Evolutionary conservation across 2,329 filamentous ascomycete genomes (phyloP).

Genomic region (Calonectria honghensis): DNA sequence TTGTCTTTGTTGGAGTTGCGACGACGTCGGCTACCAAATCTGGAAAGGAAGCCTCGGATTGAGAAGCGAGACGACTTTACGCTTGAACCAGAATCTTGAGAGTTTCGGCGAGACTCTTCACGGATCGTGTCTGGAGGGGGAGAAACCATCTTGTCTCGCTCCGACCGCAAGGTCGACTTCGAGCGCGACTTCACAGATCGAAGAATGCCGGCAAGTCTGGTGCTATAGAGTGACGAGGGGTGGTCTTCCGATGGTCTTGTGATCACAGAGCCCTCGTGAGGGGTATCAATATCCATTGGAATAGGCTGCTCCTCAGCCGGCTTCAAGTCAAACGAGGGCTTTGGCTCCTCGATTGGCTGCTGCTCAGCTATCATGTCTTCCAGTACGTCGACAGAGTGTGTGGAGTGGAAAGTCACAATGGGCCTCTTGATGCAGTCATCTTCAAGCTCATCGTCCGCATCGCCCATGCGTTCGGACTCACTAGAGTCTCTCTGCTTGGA

Average conservation of each 20-base stretch:
- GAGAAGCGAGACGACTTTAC: conserved; percentile 67
- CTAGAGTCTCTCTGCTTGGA: conserved; percentile 66
- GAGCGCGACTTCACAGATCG: conserved; percentile 69
- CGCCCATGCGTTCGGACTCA: conserved; percentile 51
- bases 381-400: conserved; percentile 56
- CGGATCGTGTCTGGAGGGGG: conserved; percentile 64
- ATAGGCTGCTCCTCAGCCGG: conserved; percentile 43
- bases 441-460: conserved; percentile 48
- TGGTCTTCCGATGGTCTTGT: conserved; percentile 51
- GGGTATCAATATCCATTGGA: conserved; percentile 50
- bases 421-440: conserved; percentile 49
- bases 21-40: conserved; percentile 76
- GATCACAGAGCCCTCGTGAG: conserved; percentile 48
- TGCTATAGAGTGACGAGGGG: conserved; percentile 51
- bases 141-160: conserved; percentile 62
- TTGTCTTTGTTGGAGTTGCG: conserved; percentile 57
- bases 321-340: conserved; percentile 8
- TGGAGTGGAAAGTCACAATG: conserved; percentile 56
- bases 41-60: conserved; percentile 87
- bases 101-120: conserved; percentile 72
- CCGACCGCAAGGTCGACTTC: conserved; percentile 67
- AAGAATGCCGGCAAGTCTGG: conserved; percentile 62
- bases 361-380: conserved; percentile 32
- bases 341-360: conserved; percentile 33
- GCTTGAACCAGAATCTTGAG: conserved; percentile 75